Conservation (phyloP, 352 stramenopile species). For the Peronospora destructor region DNA sequence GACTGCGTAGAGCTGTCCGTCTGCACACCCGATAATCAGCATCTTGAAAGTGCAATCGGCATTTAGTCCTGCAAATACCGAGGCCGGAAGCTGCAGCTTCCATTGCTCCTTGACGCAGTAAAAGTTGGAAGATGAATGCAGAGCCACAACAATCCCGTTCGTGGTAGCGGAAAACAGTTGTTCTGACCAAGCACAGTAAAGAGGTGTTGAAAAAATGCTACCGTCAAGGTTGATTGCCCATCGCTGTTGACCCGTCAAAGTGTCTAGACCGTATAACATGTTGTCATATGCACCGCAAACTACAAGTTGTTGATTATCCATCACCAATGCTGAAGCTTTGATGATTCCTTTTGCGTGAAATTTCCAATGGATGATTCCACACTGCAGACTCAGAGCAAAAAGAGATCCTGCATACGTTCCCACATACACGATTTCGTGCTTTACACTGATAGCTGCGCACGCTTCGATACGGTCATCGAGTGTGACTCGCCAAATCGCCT, state of each 20-base stretch:
- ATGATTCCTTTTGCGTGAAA: conserved; percentile 36
- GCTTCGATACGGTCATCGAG: conserved; percentile 61
- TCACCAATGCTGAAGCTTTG: conserved; percentile 42
- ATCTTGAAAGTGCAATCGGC: conserved; percentile 9
- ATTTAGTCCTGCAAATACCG: conserved; percentile 53
- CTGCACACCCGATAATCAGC: conserved; percentile 42
- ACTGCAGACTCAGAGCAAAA: conserved; percentile 35
- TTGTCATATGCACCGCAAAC: conserved; percentile 48
- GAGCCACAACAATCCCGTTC: conserved; percentile 25
- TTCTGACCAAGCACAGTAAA: conserved; percentile 15
- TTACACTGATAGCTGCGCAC: conserved; percentile 31
- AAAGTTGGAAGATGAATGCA: conserved; percentile 10
- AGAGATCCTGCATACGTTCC: conserved; percentile 48
- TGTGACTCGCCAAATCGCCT: conserved; percentile 30
- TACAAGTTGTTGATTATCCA: conserved; percentile 37
- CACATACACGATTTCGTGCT: conserved; percentile 32
- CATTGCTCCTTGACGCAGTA: conserved; percentile 11
- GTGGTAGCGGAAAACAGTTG: conserved; percentile 41
- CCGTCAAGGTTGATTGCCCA: conserved; percentile 32
- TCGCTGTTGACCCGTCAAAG: conserved; percentile 9
- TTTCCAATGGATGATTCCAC: conserved; percentile 27
- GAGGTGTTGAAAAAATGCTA: conserved; percentile 47
- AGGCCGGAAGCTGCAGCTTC: conserved; percentile 31
- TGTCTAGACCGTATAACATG: conserved; percentile 35
- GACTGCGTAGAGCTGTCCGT: conserved; percentile 41